phyloP scores from a whole-genome alignment of 352 stramenopile genomes.

The Pythium insidiosum region DNA sequence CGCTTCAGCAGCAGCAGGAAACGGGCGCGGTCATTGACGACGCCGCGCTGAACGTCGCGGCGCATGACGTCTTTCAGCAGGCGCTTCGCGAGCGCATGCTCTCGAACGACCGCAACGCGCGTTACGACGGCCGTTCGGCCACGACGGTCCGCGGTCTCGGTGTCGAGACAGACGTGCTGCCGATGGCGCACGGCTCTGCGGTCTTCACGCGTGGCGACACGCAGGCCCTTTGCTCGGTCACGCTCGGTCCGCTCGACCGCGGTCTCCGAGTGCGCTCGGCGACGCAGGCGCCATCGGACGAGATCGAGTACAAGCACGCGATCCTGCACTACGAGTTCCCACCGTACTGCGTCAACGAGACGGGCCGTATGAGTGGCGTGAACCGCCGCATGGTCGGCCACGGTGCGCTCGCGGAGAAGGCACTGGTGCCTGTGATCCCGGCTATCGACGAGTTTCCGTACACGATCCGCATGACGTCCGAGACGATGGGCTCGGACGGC shows the following conservation, averaged over 20 bases:
- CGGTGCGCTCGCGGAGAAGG: slow-evolving; percentile 95
- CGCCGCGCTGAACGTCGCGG: slow-evolving; percentile 41
- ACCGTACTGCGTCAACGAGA: slow-evolving; percentile 95
- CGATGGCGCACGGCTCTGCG: slow-evolving; percentile 85
- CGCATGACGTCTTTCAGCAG: slow-evolving; percentile 71
- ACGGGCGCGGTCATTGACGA: slow-evolving; percentile 33
- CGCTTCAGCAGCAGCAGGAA: too few relatives aligned
- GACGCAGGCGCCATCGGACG: slow-evolving; percentile 34
- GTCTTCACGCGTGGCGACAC: slow-evolving; percentile 87
- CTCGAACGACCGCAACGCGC: slow-evolving; percentile 34
- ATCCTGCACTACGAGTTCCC: slow-evolving; percentile 99
- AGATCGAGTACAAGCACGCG: slow-evolving; percentile 53
- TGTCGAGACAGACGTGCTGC: slow-evolving; percentile 82
- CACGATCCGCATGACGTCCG: slow-evolving; percentile 93
- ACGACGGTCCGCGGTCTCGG: slow-evolving; percentile 80
- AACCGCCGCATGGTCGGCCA: slow-evolving; percentile 95
- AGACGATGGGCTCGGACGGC: slow-evolving; percentile 93
- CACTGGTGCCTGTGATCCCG: slow-evolving; percentile 90
- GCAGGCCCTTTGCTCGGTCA: slow-evolving; percentile 87
- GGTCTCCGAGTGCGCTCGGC: slow-evolving; percentile 62
- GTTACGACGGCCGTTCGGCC: slow-evolving; percentile 81
- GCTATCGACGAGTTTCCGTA: slow-evolving; percentile 93
- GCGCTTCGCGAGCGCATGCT: slow-evolving; percentile 66
- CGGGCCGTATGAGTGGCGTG: slow-evolving; percentile 73
- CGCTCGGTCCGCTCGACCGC: slow-evolving; percentile 73